phyloP scores from a whole-genome alignment of 345 rosid species.

The Cardamine chenopodiifolia region DNA sequence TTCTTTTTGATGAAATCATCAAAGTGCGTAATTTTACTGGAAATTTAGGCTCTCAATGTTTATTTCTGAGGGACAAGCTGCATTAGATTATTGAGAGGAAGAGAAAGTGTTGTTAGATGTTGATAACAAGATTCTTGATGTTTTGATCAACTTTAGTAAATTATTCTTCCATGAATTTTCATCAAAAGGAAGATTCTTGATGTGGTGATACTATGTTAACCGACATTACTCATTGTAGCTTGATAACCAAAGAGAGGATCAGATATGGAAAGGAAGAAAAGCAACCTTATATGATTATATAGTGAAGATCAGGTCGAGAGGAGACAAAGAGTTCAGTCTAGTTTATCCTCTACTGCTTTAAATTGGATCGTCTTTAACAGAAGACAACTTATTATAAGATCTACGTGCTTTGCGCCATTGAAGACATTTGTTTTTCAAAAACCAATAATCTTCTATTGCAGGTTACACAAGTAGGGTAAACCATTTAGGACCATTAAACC shows the following conservation, averaged over 20 bases:
- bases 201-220: slow-evolving; percentile 75
- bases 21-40: slow-evolving; percentile 53
- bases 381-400: slow-evolving; percentile 23
- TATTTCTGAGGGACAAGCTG: background rate
- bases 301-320: slow-evolving; percentile 71
- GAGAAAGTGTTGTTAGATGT: slow-evolving; percentile 8
- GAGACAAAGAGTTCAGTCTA: slow-evolving; percentile 96
- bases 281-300: slow-evolving; percentile 97
- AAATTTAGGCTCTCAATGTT: background rate
- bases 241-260: slow-evolving; percentile 95
- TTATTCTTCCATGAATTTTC: slow-evolving; percentile 1
- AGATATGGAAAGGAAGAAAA: slow-evolving; percentile 95
- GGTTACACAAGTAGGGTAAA: background rate
- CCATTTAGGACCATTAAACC: too few relatives aligned
- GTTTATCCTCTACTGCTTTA: slow-evolving; percentile 94
- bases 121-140: background rate
- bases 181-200: background rate
- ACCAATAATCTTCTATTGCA: slow-evolving; percentile 10
- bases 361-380: slow-evolving; percentile 70
- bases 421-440: slow-evolving; percentile 5
- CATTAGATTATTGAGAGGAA: slow-evolving; percentile 20
- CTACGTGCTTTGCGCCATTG: background rate
- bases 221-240: slow-evolving; percentile 92
- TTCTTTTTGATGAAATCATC: slow-evolving; percentile 91
- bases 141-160: slow-evolving; percentile 4